Evolutionary conservation across 2,329 filamentous ascomycete species (phyloP).

Genomic region (Alternaria solani): DNA sequence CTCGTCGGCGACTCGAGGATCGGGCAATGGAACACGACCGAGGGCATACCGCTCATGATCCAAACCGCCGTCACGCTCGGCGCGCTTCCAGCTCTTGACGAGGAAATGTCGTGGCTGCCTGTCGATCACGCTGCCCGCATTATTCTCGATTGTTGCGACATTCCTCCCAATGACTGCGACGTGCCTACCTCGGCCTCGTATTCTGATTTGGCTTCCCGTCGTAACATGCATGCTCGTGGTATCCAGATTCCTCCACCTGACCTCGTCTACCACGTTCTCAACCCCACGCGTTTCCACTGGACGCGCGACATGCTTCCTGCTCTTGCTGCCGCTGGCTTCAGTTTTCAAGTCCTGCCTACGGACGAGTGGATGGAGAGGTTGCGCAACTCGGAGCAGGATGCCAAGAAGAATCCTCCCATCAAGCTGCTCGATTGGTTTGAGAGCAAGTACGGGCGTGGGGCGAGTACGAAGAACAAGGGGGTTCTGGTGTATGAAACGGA

Average conservation of each 20-base stretch:
- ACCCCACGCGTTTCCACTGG: slow-evolving; percentile 61
- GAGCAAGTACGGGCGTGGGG: slow-evolving; percentile 32
- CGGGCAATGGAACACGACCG: slow-evolving; percentile 60
- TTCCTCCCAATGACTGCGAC: background rate
- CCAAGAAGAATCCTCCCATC: slow-evolving; percentile 36
- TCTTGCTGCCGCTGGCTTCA: slow-evolving; percentile 54
- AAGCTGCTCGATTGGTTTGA: slow-evolving; percentile 44
- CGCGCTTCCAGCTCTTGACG: slow-evolving; percentile 57
- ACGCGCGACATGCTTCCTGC: slow-evolving; percentile 62
- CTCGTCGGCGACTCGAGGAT: slow-evolving; percentile 57
- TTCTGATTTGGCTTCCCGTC: background rate
- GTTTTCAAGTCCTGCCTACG: slow-evolving; percentile 32
- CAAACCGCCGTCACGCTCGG: slow-evolving; percentile 57
- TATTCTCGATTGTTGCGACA: slow-evolving; percentile 31
- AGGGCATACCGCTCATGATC: slow-evolving; percentile 62
- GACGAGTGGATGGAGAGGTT: slow-evolving; percentile 39
- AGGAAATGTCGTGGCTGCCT: slow-evolving; percentile 54
- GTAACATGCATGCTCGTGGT: background rate
- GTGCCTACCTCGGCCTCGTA: background rate
- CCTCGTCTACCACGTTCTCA: slow-evolving; percentile 62
- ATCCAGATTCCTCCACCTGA: slow-evolving; percentile 11
- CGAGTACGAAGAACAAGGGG: slow-evolving; percentile 16
- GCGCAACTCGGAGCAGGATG: slow-evolving; percentile 30
- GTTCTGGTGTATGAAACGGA: slow-evolving; percentile 25
- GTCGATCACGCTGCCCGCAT: slow-evolving; percentile 54